Evolutionary conservation across 2,329 filamentous ascomycete species (phyloP), one percentile per base, ranked within the genome.

Genomic region (Fusarium devonianum): DNA sequence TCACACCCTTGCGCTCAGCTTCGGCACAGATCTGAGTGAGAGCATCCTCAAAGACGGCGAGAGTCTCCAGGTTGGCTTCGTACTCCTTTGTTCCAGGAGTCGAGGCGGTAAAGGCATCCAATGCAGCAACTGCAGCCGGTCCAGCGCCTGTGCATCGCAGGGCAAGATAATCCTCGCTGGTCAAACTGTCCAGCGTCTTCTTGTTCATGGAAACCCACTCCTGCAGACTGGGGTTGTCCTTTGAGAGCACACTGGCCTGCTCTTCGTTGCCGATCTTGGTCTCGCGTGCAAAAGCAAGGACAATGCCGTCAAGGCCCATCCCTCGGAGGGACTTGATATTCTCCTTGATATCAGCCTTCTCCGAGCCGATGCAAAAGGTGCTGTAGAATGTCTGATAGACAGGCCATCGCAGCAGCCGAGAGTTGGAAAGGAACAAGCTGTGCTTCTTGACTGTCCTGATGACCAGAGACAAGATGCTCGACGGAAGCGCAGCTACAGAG

Each of bases 121-220:
- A 35, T 3, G 40, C 39, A 12, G 40, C 47, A 13, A 45, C 47
- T 16, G 47, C 47, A 13, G 39, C 47, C 10, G 25, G 39, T 7
- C 47, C 47, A n/a, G 47, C 47, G 9, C 47, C 47, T 2, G 47
- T 49, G 7, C 41, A 45, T 13, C 47, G 32, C 12, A 49, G 19
- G 1, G 47, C 47, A 6, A 49, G 33, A 10, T 44, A 49, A 22
- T 49, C 47, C 1, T 44, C 39, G 3, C 33, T 10, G 3, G 47
- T 49, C 26, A 49, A 2, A 18, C 28, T 29, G 10, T 23, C 30
- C 2, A 49, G 21, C 2, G 47, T 41, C 38, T 53, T 35, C 36
- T 39, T 18, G 26, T 45, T 45, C 42, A 48, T 48, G 2, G 36
- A 28, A n/a, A 48, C 37, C 44, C 44, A 48, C 22, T 48, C 44